Percentiles rank a stretch among this genome's conserved stretches.
These are phyloP conservation scores for Penicillium sp. DNA, from an alignment of 2,329 filamentous ascomycete species.

Conservation along the genomic window DNA sequence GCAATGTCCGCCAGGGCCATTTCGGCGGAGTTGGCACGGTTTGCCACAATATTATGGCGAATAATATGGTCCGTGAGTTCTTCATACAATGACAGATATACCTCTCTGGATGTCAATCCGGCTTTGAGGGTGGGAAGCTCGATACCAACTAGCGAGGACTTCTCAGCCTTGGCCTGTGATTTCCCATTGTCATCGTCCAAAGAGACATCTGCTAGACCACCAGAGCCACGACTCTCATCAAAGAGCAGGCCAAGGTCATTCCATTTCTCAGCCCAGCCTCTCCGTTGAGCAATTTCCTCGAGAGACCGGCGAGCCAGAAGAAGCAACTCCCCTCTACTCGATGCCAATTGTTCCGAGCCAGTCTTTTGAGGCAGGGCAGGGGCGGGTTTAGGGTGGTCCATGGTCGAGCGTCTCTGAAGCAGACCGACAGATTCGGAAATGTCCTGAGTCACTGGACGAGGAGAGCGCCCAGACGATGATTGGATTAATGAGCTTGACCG, in stretches of 20 bases:
- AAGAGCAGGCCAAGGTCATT: constrained; percentile 55
- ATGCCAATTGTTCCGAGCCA: constrained; percentile 81
- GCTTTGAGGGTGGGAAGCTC: constrained; percentile 62
- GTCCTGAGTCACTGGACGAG: constrained; percentile 34
- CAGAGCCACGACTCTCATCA: constrained; percentile 32
- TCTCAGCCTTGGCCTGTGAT: constrained; percentile 18
- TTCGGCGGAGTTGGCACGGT: constrained; percentile 76
- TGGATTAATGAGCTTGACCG: constrained; percentile 45
- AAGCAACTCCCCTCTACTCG: constrained; percentile 80
- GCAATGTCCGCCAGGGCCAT: constrained; percentile 83
- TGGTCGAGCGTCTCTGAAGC: constrained; percentile 48
- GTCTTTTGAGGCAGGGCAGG: constrained; percentile 52
- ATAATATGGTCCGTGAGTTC: constrained; percentile 83
- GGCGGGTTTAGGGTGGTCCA: constrained; percentile 39
- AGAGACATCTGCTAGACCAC: constrained; percentile 41
- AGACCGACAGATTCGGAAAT: constrained; percentile 36
- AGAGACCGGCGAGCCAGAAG: constrained; percentile 79
- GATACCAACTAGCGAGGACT: constrained; percentile 50
- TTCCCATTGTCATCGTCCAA: constrained; percentile 32
- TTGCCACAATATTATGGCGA: constrained; percentile 79
- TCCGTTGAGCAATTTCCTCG: constrained; percentile 71
- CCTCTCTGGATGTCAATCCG: constrained; percentile 64
- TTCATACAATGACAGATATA: constrained; percentile 71
- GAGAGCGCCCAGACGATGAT: constrained; percentile 20
- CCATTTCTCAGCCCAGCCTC: constrained; percentile 81